Base-by-base conservation (phyloP, 139 green algal species). In the Diplosphaera chodatii region DNA sequence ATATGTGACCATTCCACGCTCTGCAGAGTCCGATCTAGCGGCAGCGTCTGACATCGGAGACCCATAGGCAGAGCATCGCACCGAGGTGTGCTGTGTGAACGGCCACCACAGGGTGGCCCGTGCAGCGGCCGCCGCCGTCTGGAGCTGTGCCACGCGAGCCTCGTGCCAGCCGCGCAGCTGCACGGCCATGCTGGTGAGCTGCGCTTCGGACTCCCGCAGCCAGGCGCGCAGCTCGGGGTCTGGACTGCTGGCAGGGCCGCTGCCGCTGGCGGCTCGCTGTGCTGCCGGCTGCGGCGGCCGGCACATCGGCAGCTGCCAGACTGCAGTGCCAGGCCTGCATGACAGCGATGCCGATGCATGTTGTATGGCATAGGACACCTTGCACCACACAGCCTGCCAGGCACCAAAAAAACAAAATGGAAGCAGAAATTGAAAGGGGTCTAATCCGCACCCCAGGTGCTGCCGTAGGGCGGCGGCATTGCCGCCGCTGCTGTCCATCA, bases 41-140 rank as follows among this genome's bases (percentile, higher is more conserved):
- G 37, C 37, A 48, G 8, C 8, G 37, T 48, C 37, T 48, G 8
- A 48, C 18, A 21, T 59, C 48, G 16, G 48, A 21, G 18, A 23
- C 13, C 8, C 22, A 18, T 59, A 59, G 3, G 18, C 48, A 59
- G 15, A 32, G 31, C 31, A 56, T 66, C 27, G 32, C 59, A 63
- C 63, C 48, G 48, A 59, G 48, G 48, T 67, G 76, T 99, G 94
- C 85, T 99, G 94, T 18, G 93, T 98, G 84, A 99, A 99, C 20
- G 94, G 94, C 91, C 92, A 99, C 94, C 94, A 99, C 34, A 98
- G 67, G 28, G 40, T 72, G 28, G 68, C 15, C 10, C 59, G 64
- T 5, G 84, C 81, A 2, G 82, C 80, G 3, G 23, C 63, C 4
- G 69, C 64, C 20, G 74, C 37, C 0, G 31, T 37, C 32, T 62